These are phyloP conservation scores for Quercus dentata DNA, from an alignment of 306 rosid species.

Conservation along the genomic window DNA sequence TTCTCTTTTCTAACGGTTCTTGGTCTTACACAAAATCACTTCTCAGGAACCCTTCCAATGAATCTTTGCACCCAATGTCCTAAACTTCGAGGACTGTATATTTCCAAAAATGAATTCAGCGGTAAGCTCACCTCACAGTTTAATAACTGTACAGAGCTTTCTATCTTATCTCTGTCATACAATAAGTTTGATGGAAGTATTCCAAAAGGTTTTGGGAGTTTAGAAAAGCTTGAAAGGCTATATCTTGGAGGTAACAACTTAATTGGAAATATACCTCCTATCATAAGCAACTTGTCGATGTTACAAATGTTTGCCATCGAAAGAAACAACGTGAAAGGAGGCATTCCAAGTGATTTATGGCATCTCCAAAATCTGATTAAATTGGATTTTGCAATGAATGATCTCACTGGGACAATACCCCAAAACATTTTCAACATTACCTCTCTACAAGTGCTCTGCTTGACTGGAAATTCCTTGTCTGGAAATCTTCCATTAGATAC, in stretches of 20 bases:
- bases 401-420: background rate
- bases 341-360: background rate
- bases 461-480: background rate
- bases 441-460: rapidly evolving
- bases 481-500: background rate
- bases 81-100: background rate
- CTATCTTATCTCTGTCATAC: background rate
- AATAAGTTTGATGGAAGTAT: background rate
- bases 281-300: background rate
- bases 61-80: background rate
- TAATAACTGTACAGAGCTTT: background rate
- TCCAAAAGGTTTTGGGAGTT: background rate
- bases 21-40: background rate
- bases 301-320: background rate
- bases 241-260: background rate
- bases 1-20: background rate
- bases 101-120: background rate
- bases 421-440: background rate
- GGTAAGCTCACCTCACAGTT: background rate
- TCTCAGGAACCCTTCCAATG: background rate
- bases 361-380: background rate
- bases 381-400: rapidly evolving
- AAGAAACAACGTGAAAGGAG: background rate
- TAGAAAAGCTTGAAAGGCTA: background rate
- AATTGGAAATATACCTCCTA: background rate